Evolutionary conservation across 2,329 filamentous ascomycete genomes (phyloP).

Genomic region (Paraphaeosphaeria minitans): DNA sequence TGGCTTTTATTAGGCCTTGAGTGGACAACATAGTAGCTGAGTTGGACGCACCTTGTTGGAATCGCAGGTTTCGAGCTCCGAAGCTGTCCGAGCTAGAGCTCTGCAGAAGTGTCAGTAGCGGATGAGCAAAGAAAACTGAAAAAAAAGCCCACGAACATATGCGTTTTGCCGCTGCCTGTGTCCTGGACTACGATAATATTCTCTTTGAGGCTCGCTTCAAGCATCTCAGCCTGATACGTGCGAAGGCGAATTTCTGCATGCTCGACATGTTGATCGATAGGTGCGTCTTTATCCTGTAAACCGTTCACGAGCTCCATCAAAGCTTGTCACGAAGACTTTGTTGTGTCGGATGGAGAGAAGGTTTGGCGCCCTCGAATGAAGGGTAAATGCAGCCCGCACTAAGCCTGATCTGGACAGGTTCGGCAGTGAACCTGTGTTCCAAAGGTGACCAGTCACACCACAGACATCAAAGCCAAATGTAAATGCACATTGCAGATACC

Average conservation of each 20-base stretch:
- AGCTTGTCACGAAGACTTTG: background rate
- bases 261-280: constrained; percentile 8
- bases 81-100: constrained; percentile 51
- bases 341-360: background rate
- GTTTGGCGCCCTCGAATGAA: background rate
- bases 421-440: background rate
- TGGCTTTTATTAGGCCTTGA: constrained; percentile 21
- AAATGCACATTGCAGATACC: constrained; percentile 7
- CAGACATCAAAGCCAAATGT: background rate
- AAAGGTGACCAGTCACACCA: background rate
- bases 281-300: constrained; percentile 11
- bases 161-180: constrained; percentile 57
- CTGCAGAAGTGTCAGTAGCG: constrained; percentile 27
- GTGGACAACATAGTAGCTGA: background rate
- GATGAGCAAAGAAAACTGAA: background rate
- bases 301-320: constrained; percentile 4
- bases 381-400: background rate
- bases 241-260: constrained; percentile 41
- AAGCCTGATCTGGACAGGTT: constrained; percentile 3
- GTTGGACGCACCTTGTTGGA: constrained; percentile 40
- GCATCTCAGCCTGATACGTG: constrained; percentile 57
- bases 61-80: constrained; percentile 48
- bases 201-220: constrained; percentile 49
- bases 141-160: constrained; percentile 39
- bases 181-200: constrained; percentile 58